A percentile compares a stretch with the other conserved stretches of the same genome.
Evolutionary conservation across 2,329 filamentous ascomycete species (phyloP).

Genomic region (Colletotrichum gigasporum): DNA sequence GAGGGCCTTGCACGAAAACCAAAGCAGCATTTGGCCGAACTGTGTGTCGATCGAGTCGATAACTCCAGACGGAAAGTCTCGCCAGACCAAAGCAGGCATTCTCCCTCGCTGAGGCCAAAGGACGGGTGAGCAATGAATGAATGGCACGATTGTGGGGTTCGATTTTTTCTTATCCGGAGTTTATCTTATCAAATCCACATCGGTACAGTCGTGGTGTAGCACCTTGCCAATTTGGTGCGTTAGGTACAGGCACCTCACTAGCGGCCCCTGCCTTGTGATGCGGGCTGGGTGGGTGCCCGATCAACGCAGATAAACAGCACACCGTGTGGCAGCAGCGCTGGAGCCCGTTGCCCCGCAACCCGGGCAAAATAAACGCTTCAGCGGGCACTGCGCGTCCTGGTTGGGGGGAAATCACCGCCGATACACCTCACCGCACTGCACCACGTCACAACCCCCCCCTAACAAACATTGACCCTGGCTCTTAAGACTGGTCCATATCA

Average conservation of each 20-base stretch:
- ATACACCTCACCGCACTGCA: constrained; percentile 21
- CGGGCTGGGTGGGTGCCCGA: constrained; percentile 20
- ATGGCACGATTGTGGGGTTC: background rate
- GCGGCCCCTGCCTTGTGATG: background rate
- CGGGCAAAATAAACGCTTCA: constrained; percentile 19
- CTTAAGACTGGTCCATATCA: constrained; percentile 13
- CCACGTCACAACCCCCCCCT: constrained; percentile 8
- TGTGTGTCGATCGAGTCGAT: too few relatives aligned
- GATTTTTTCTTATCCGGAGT: background rate
- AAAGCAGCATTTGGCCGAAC: too few relatives aligned
- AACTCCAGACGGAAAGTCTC: too few relatives aligned
- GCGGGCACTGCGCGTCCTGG: constrained; percentile 2
- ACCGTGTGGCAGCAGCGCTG: background rate
- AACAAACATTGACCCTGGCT: constrained; percentile 16
- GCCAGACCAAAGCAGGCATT: too few relatives aligned
- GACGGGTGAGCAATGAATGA: too few relatives aligned
- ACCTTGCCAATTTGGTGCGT: background rate
- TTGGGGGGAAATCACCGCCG: constrained; percentile 12
- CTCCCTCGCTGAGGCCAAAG: too few relatives aligned
- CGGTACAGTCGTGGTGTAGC: background rate
- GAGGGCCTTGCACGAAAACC: too few relatives aligned
- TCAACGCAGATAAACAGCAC: constrained; percentile 21
- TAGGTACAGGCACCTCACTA: constrained; percentile 18
- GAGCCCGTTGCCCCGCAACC: constrained; percentile 26
- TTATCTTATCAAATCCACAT: background rate